phyloP scores from a whole-genome alignment of 805 yeast species.

The Jamesozyma piceae region DNA sequence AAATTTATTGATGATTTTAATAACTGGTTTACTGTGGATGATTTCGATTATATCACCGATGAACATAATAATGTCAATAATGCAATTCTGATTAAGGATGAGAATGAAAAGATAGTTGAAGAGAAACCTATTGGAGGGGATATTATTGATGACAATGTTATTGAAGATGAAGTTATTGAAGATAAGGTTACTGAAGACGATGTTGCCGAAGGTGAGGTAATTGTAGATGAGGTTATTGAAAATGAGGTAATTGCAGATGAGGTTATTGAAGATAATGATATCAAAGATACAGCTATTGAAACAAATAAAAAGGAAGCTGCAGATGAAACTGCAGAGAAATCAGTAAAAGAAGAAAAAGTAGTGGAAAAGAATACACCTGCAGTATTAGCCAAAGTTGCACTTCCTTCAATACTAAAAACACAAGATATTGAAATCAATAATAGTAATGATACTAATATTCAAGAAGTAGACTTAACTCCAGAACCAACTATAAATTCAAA shows the following conservation, averaged over 20 bases:
- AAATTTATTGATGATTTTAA: constrained; percentile 24
- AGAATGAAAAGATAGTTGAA: constrained; percentile 3
- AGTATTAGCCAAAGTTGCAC: background rate
- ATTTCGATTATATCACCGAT: constrained; percentile 28
- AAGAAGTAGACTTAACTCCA: background rate
- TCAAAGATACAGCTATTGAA: no score
- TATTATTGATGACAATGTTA: background rate
- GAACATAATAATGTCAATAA: constrained; percentile 33
- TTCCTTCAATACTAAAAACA: background rate
- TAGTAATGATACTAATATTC: background rate
- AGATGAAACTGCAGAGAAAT: background rate
- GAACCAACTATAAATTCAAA: background rate
- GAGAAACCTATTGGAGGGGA: background rate
- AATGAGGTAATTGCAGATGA: background rate
- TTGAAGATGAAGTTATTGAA: no score
- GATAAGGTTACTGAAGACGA: no score
- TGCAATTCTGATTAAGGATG: constrained; percentile 15
- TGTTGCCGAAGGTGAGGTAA: background rate
- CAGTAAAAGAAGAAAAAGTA: no score
- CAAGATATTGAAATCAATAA: background rate
- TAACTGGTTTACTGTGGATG: constrained; percentile 26
- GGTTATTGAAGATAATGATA: background rate
- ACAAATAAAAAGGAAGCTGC: background rate
- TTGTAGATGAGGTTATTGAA: background rate
- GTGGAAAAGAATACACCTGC: background rate